Base-by-base conservation (phyloP, 208 protist species). In the Strigomonas galati region DNA sequence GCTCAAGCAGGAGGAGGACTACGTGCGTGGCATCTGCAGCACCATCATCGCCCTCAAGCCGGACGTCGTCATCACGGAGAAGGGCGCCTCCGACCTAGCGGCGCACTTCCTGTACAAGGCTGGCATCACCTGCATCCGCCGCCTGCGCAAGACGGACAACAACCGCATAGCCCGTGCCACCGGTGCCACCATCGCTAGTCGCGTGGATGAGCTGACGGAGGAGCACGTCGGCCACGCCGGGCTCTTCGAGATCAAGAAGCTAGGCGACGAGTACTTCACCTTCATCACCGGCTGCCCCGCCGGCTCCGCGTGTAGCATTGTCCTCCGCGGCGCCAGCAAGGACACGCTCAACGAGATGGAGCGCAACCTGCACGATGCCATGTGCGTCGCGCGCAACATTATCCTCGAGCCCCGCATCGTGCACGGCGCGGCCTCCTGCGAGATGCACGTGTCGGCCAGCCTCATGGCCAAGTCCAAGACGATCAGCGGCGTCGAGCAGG, bases 341-440 rank as follows among this genome's bases (percentile, higher is more conserved):
- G 98, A 99, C 80, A 94, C 99, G n/a, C 91, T 99, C 23, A 99
- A 99, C 69, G 99, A 99, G 87, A 96, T 99, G 74, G 97, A 99
- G 85, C 87, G 98, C 67, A 99, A 99, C 85, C 79, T 99, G 19
- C 91, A 98, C 49, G 99, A 99, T 76, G 99, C 99, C 37, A 98
- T 99, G 92, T 93, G 92, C 79, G 98, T 99, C 17, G 97, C 97
- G 21, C 90, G 98, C 51, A 99, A 99, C 85, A 92, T 99, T 35
- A 81, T 99, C 58, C 71, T 98, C 24, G 95, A 99, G 61, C 98
- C 99, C 24, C 82, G 89, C 56, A 81, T 99, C 23, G 88, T 99
- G 15, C 98, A 98, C 66, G 99, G 99, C 65, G 99, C 98, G 32
- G 99, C 99, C 63, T 97, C 98, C 30, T 87, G 92, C 55, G 99